Percentiles rank a stretch among this genome's conserved stretches.
phyloP scores from a whole-genome alignment of 805 yeast genomes.

The Saccharomycopsis selenospora region DNA sequence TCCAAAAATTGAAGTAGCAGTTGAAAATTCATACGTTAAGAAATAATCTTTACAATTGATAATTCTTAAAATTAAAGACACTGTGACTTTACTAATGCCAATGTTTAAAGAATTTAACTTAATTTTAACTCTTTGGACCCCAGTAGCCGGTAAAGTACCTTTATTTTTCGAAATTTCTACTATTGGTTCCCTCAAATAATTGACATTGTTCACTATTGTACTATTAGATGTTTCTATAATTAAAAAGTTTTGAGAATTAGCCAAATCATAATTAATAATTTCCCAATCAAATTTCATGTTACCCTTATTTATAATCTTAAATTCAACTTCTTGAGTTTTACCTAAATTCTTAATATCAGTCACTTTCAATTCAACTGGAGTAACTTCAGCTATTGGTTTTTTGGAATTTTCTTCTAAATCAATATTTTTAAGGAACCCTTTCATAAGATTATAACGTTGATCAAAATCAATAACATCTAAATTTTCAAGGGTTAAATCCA shows the following conservation, averaged over 20 bases:
- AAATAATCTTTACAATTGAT: constrained; percentile 29
- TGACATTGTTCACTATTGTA: constrained; percentile 19
- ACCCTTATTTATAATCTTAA: constrained; percentile 34
- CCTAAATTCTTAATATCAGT: constrained; percentile 26
- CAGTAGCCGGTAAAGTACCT: constrained; percentile 29
- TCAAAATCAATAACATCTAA: constrained; percentile 33
- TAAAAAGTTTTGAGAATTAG: constrained; percentile 20
- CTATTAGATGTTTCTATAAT: constrained; percentile 20
- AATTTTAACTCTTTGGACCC: constrained; percentile 23
- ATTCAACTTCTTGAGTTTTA: constrained; percentile 22
- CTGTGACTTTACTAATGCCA: constrained; percentile 24
- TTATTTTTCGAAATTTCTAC: constrained; percentile 22
- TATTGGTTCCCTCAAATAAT: constrained; percentile 15
- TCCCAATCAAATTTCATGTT: constrained; percentile 30
- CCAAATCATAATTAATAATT: constrained; percentile 29
- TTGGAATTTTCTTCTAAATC: constrained; percentile 40
- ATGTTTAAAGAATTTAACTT: constrained; percentile 25
- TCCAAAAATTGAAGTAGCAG: constrained; percentile 27
- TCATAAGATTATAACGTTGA: constrained; percentile 31
- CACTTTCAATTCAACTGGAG: constrained; percentile 29
- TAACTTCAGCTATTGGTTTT: constrained; percentile 35
- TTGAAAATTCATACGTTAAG: constrained; percentile 26
- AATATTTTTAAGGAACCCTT: constrained; percentile 33
- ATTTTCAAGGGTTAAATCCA: constrained; percentile 30
- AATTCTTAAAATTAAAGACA: constrained; percentile 27